Percentiles rank a stretch among this genome's conserved stretches.
Conservation (phyloP, 1,284 basidiomycete species). For the Sporisorium scitamineum region DNA sequence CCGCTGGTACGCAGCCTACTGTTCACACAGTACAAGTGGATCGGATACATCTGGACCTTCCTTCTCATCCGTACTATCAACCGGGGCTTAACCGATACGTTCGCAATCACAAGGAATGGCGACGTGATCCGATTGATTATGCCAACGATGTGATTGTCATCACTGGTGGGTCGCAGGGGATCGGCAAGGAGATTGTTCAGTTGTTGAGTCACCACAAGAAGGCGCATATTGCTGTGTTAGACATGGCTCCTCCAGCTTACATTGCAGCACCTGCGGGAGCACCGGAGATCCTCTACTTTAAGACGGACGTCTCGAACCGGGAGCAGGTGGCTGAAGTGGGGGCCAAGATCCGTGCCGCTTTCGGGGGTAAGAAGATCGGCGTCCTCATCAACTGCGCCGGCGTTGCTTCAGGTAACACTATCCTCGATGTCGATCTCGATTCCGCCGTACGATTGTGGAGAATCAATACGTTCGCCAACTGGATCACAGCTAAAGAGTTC, state of each 20-base stretch:
- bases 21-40: slow-evolving; percentile 56
- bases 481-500: slow-evolving; percentile 64
- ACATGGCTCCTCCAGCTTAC: slow-evolving; percentile 64
- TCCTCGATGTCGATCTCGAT: slow-evolving; percentile 57
- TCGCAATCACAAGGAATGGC: slow-evolving; percentile 58
- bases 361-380: slow-evolving; percentile 54
- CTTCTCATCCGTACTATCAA: slow-evolving; percentile 56
- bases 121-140: slow-evolving; percentile 59
- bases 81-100: slow-evolving; percentile 54
- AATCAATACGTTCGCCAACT: slow-evolving; percentile 66
- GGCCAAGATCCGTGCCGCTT: slow-evolving; percentile 50
- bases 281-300: slow-evolving; percentile 65
- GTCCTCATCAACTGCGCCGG: slow-evolving; percentile 66
- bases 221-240: slow-evolving; percentile 65
- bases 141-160: slow-evolving; percentile 64
- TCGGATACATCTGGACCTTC: slow-evolving; percentile 51
- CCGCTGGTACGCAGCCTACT: slow-evolving; percentile 42
- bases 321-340: slow-evolving; percentile 58
- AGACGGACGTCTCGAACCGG: slow-evolving; percentile 63
- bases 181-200: slow-evolving; percentile 66
- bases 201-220: slow-evolving; percentile 53
- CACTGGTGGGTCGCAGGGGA: slow-evolving; percentile 67
- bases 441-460: slow-evolving; percentile 53
- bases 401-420: slow-evolving; percentile 59
- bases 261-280: slow-evolving; percentile 59